Evolutionary conservation across 495 filamentous ascomycete species (phyloP), one percentile per base, ranked within the genome.

Genomic region (Schizothecium vesticola): DNA sequence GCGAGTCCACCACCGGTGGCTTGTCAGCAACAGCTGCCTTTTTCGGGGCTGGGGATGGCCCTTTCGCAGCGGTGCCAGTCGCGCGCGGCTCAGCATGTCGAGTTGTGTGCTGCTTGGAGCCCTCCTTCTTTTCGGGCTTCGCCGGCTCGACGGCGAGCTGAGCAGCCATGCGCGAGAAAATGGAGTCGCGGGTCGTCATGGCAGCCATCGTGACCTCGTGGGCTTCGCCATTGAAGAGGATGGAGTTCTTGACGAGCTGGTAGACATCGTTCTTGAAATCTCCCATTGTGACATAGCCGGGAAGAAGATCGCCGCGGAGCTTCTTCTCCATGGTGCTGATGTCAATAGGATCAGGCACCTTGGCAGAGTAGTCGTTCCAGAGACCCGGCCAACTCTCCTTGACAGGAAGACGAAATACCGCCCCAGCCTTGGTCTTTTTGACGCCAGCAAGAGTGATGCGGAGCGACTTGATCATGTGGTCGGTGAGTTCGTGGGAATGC

Each of bases 301-400:
- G 69, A 2, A 0, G 2, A 72, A 94, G 91, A 56, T 86, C 77
- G 25, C 81, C 81, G 71, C 90, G 92, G 7, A 98, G 79, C 69
- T 91, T 93, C 51, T 75, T 80, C 71, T 98, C 95, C 75, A 98
- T 91, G 2, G 88, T 90, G 59, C 82, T 83, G 13, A 99, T 84
- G 75, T 97, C 95, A 83, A 94, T 92, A 0, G 94, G 93, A 0
- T 87, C 83, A 23, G 85, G 85, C 69, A 99, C 86, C 70, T 91
- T 86, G 3, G 84, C 82, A 3, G 80, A 81, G 75, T 99, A 99
- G 70, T 94, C 88, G 1, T 75, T 74, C 76, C 80, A 82, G 23
- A 87, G 66, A 0, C 7, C 21, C 21, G 85, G 85, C 84, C 84
- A 87, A 3, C 84, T 62, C 9, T 70, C 69, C n/a, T 72, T 64